These are phyloP conservation scores for Cucumis cinereus DNA, from an alignment of 306 rosid species.

Conservation along the genomic window DNA sequence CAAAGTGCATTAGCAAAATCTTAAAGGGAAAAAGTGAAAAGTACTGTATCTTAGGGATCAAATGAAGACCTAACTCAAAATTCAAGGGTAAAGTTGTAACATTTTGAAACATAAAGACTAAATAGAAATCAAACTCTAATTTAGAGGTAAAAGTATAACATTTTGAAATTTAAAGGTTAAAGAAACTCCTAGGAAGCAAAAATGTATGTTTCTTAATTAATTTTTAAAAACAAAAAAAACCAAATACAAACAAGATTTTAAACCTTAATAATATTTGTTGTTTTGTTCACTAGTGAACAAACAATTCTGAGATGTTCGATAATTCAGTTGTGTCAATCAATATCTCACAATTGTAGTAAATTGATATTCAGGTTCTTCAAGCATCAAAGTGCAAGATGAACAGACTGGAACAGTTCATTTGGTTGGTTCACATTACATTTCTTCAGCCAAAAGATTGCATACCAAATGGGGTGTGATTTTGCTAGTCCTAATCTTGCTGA, in stretches of 20 bases:
- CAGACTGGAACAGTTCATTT: slow-evolving; percentile 82
- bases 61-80: no score
- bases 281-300: background rate
- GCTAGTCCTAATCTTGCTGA: slow-evolving; percentile 30
- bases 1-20: no score
- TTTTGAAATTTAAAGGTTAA: no score
- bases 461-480: slow-evolving; percentile 22
- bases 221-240: background rate
- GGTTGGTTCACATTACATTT: slow-evolving; percentile 64
- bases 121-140: no score
- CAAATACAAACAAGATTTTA: no score
- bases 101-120: no score
- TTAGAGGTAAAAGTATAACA: no score
- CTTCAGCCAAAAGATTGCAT: slow-evolving; percentile 35
- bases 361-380: slow-evolving; percentile 75
- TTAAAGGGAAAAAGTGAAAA: no score
- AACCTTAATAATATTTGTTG: background rate
- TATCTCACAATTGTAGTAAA: slow-evolving; percentile 7
- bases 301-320: background rate
- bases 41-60: no score
- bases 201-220: no score
- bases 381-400: slow-evolving; percentile 73
- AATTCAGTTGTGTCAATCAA: background rate
- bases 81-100: no score
- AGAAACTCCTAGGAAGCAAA: no score